Base-by-base conservation (phyloP, 805 yeast species). In the Kodamaea jinghongensis region DNA sequence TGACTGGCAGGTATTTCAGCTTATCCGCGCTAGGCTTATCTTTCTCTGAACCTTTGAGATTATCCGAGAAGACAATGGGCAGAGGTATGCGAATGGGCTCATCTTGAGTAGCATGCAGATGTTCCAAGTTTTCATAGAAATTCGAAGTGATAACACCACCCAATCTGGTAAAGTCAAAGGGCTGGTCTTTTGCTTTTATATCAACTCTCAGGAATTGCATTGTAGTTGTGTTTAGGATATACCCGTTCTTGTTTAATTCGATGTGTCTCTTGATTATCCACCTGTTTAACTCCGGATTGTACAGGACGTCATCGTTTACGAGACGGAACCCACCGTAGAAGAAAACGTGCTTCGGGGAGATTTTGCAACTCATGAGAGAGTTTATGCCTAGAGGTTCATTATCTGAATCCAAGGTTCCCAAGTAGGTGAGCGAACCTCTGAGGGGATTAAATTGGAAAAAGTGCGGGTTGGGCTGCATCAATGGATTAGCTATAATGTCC, bases 251-350 rank as follows among this genome's bases (percentile, higher is more conserved):
- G 52, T 78, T 81, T 41, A 82, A 49, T 4, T 58, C 59, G 3
- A 81, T 61, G 16, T 67, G 63, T 46, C 72, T 70, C 31, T 70
- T 65, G 12, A 63, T 46, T 44, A 65, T 34, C 75, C 76, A 61
- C 43, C 61, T 44, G 42, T 55, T 62, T 13, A 49, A 38, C 2
- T 51, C 48, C 4, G 51, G 50, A 5, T 49, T 41, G 41, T 61
- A 56, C 2, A 41, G 39, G 6, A 56, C 60, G 1, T 58, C 48
- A 9, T 51, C 56, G 12, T 51, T 50, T 16, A 47, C 44, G 14
- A 68, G 41, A 38, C 74, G 75, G 54, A 82, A 76, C 0, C 93
- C 95, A n/a, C 91, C 95, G 52, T 76, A 82, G 43, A 74, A 71
- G 46, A 83, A 70, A 11, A 79, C 67, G 49, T 81, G 81, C 27